Evolutionary conservation across 2,329 filamentous ascomycete genomes (phyloP).

Genomic region (Lanzia echinophila): DNA sequence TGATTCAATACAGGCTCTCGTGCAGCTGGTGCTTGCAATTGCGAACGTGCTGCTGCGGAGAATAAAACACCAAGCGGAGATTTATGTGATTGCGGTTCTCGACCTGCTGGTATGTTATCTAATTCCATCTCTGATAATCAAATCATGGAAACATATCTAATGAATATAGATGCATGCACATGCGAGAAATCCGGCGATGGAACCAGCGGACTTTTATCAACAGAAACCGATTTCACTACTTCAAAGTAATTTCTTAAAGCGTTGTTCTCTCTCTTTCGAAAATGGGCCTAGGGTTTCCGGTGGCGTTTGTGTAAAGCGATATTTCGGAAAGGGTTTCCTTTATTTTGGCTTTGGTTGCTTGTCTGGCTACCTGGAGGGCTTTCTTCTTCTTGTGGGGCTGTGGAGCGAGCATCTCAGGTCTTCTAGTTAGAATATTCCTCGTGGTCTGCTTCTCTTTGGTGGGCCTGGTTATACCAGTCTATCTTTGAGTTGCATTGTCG

Average conservation of each 20-base stretch:
- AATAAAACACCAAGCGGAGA: slow-evolving; percentile 55
- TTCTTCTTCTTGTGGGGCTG: too few relatives aligned
- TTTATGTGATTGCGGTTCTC: slow-evolving; percentile 71
- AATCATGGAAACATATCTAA: background rate
- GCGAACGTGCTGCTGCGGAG: slow-evolving; percentile 63
- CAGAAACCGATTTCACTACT: slow-evolving; percentile 84
- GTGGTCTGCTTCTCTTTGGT: too few relatives aligned
- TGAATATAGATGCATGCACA: slow-evolving; percentile 58
- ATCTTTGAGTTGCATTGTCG: too few relatives aligned
- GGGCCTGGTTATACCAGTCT: too few relatives aligned
- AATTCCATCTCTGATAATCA: background rate
- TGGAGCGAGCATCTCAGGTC: too few relatives aligned
- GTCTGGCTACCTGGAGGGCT: too few relatives aligned
- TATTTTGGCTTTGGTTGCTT: too few relatives aligned
- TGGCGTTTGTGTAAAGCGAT: too few relatives aligned
- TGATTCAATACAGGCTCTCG: slow-evolving; percentile 42
- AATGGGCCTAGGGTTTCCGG: too few relatives aligned
- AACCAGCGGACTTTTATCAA: slow-evolving; percentile 55
- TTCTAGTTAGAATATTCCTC: too few relatives aligned
- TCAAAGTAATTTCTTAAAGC: background rate
- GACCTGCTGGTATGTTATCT: slow-evolving; percentile 55
- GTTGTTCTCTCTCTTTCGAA: too few relatives aligned
- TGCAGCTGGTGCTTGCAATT: slow-evolving; percentile 74
- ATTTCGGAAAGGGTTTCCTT: too few relatives aligned
- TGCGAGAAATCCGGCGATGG: slow-evolving; percentile 67